Conservation (phyloP, 495 filamentous ascomycete species). For the Recurvomyces mirabilis region DNA sequence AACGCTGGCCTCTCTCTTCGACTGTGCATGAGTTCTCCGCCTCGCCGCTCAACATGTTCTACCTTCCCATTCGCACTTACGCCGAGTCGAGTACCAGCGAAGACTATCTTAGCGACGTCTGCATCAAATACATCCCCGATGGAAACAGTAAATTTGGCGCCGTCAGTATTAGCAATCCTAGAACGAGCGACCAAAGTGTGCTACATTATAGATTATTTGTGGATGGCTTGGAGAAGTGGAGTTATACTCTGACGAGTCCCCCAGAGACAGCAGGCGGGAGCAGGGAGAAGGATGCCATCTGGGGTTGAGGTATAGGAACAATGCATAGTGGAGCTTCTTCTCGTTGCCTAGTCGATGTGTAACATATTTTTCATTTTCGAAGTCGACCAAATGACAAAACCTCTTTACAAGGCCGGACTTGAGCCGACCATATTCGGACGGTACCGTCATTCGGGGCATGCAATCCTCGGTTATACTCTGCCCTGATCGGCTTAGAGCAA, state of each 20-base stretch:
- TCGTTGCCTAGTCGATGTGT: too few relatives aligned
- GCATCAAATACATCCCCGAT: constrained; percentile 58
- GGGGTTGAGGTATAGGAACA: constrained; percentile 31
- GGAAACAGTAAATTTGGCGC: constrained; percentile 88
- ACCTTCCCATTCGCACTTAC: constrained; percentile 76
- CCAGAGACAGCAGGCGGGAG: constrained; percentile 22
- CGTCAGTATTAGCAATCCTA: constrained; percentile 60
- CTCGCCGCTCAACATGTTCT: constrained; percentile 87
- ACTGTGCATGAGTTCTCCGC: constrained; percentile 73
- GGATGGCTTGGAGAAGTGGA: constrained; percentile 70
- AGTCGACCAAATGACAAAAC: too few relatives aligned
- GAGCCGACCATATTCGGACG: too few relatives aligned
- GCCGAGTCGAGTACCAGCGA: constrained; percentile 19
- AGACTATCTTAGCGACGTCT: constrained; percentile 18
- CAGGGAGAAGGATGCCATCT: constrained; percentile 30
- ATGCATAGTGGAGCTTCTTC: too few relatives aligned
- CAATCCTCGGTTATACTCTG: too few relatives aligned
- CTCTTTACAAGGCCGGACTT: too few relatives aligned
- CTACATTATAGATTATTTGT: constrained; percentile 75
- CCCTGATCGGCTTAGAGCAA: too few relatives aligned
- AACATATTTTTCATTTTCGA: too few relatives aligned
- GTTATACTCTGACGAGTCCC: constrained; percentile 29
- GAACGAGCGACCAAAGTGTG: constrained; percentile 35
- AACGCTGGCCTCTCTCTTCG: constrained; percentile 43
- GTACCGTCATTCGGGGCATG: too few relatives aligned